phyloP scores from a whole-genome alignment of 169 alveolate species.

The Amoebophrya sp. region DNA sequence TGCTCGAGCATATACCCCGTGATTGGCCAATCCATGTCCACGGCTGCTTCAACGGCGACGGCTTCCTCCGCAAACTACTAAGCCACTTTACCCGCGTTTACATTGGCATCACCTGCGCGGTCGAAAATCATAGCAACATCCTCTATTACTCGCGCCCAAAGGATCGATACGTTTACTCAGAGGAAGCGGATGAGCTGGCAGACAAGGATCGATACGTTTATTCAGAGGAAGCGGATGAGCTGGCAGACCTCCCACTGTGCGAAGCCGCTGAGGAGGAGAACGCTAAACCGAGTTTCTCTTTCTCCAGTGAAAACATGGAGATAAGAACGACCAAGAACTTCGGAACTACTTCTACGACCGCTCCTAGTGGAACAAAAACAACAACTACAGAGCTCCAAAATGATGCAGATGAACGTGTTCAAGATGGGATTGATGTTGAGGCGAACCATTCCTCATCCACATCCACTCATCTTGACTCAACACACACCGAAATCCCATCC shows the following conservation, averaged over 20 bases:
- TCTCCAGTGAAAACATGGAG: neutral
- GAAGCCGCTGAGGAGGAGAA: too few relatives aligned
- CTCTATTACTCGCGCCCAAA: neutral
- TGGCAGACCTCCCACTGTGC: too few relatives aligned
- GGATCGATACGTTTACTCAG: neutral
- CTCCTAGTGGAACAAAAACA: too few relatives aligned
- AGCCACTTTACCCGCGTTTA: neutral
- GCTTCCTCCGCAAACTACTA: neutral
- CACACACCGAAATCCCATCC: too few relatives aligned
- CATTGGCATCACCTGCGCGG: neutral
- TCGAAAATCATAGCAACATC: neutral
- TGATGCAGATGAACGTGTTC: too few relatives aligned
- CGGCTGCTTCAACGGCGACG: neutral
- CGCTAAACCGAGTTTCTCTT: too few relatives aligned
- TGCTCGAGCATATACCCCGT: neutral
- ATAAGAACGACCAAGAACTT: too few relatives aligned
- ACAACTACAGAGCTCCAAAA: too few relatives aligned
- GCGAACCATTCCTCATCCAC: too few relatives aligned
- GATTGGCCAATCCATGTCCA: neutral
- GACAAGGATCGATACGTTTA: neutral
- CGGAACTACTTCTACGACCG: too few relatives aligned
- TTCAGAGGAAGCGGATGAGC: neutral
- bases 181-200: neutral
- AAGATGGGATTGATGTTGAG: too few relatives aligned
- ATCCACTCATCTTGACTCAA: too few relatives aligned